Base-by-base conservation (phyloP, 768 basidiomycete genomes). In the Dioszegia hungarica region DNA sequence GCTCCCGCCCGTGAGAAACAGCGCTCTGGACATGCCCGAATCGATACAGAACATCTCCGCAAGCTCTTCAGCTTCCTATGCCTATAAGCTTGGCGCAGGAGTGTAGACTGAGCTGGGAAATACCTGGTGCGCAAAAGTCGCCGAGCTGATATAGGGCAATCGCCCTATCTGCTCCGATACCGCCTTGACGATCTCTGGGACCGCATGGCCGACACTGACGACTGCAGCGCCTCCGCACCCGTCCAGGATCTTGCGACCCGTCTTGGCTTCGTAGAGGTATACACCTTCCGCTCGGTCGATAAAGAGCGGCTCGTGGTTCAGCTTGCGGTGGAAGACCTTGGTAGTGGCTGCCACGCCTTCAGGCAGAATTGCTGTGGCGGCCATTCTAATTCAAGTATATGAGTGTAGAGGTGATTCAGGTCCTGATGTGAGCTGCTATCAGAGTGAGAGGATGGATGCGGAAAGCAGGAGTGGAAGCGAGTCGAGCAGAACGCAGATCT, bases 221-320 rank as follows among this genome's bases (percentile, higher is more conserved):
- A 93, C 90, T 10, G 90, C 89, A 5, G 89, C 89, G 27, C 90
- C 90, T 41, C 90, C 90, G 41, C 88, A 84, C 6, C 82, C 87
- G 77, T 93, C 90, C 63, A 91, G 80, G 28, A 90, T 70, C 54
- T 77, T 81, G 49, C 78, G 79, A 0, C 89, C 90, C 12, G 53
- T 54, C 2, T 84, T 84, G 62, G 86, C 83, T 6, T 90, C 80
- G 20, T 81, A 81, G 40, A 90, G 75, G 68, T 90, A 88, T 33
- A 85, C 81, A 17, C 89, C 89, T 63, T 86, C 77, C 9, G 57
- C 57, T 53, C 51, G 38, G 28, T 53, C 50, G 20, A 59, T 54
- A 25, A 59, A 53, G 29, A 59, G 20, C 17, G 57, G 57, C 39
- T 59, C 41, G 40, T 59, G 57, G 9, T 46, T 25, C 11, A 59